Percentiles rank a stretch among this genome's conserved stretches.
Conservation (phyloP, 345 rosid species). For the Passiflora organensis region DNA sequence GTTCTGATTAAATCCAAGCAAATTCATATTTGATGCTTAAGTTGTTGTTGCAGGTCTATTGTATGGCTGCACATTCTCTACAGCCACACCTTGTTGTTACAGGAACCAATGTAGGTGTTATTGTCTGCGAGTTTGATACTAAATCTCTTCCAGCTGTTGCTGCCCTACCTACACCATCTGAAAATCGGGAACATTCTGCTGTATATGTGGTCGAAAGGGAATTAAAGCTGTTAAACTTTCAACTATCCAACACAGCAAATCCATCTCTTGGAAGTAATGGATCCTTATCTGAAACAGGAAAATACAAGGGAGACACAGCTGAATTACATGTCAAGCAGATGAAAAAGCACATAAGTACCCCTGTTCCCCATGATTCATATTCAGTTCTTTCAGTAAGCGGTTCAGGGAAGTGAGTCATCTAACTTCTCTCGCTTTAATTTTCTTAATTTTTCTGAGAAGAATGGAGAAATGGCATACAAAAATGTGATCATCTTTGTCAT, state of each 20-base stretch:
- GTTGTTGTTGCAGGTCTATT: constrained; percentile 65
- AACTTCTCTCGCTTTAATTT: neutral
- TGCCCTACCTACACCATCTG: constrained; percentile 72
- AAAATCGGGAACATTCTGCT: constrained; percentile 93
- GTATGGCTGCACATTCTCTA: constrained; percentile 96
- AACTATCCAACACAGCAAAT: constrained; percentile 69
- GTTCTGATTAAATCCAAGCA: too few species aligned
- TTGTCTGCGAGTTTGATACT: constrained; percentile 91
- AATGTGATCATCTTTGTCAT: too few species aligned
- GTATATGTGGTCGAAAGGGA: constrained; percentile 83
- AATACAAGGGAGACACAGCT: constrained; percentile 66
- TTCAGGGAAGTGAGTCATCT: constrained; percentile 84
- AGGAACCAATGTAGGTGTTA: constrained; percentile 92
- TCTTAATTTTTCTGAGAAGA: neutral
- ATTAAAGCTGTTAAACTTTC: constrained; percentile 79
- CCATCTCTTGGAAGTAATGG: constrained; percentile 88
- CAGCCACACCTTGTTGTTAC: constrained; percentile 98
- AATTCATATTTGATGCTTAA: constrained; percentile 20
- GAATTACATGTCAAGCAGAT: constrained; percentile 83
- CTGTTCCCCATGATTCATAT: constrained; percentile 96
- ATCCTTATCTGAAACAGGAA: constrained; percentile 77
- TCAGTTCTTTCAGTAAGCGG: constrained; percentile 92
- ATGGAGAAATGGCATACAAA: neutral
- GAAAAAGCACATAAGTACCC: constrained; percentile 83
- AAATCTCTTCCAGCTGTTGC: constrained; percentile 89